phyloP scores from a whole-genome alignment of 2,329 filamentous ascomycete species.

The Myriosclerotinia curreyana region DNA sequence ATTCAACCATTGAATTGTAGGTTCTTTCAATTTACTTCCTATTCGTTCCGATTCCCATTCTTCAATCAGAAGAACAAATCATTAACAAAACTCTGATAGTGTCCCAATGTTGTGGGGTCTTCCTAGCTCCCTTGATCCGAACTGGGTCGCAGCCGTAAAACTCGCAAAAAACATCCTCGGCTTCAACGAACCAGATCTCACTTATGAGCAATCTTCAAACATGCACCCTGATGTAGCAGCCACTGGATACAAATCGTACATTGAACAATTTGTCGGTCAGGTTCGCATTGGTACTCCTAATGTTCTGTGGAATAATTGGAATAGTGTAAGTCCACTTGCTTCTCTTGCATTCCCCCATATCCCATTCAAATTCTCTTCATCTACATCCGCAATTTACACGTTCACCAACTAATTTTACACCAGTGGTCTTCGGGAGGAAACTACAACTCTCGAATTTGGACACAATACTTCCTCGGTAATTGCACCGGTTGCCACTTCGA shows the following conservation, averaged over 20 bases:
- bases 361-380: background rate
- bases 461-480: slow-evolving; percentile 42
- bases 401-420: slow-evolving; percentile 12
- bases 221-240: slow-evolving; percentile 40
- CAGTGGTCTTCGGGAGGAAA: slow-evolving; percentile 35
- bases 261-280: slow-evolving; percentile 43
- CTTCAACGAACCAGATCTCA: slow-evolving; percentile 68
- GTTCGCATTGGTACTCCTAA: slow-evolving; percentile 45
- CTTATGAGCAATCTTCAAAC: slow-evolving; percentile 51
- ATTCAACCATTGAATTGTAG: slow-evolving; percentile 43
- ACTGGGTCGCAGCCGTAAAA: slow-evolving; percentile 52
- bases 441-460: slow-evolving; percentile 43
- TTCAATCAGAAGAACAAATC: background rate
- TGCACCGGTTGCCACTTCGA: slow-evolving; percentile 45
- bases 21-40: background rate
- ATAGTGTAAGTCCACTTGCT: slow-evolving; percentile 7
- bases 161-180: slow-evolving; percentile 55
- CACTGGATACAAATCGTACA: slow-evolving; percentile 41
- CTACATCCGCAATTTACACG: background rate
- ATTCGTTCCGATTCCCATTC: background rate
- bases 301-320: slow-evolving; percentile 40
- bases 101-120: slow-evolving; percentile 65
- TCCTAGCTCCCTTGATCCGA: slow-evolving; percentile 43
- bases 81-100: slow-evolving; percentile 26
- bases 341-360: background rate